These are phyloP conservation scores for Scalesia atractyloides DNA, from an alignment of 129 eudicot genomes.

Conservation along the genomic window DNA sequence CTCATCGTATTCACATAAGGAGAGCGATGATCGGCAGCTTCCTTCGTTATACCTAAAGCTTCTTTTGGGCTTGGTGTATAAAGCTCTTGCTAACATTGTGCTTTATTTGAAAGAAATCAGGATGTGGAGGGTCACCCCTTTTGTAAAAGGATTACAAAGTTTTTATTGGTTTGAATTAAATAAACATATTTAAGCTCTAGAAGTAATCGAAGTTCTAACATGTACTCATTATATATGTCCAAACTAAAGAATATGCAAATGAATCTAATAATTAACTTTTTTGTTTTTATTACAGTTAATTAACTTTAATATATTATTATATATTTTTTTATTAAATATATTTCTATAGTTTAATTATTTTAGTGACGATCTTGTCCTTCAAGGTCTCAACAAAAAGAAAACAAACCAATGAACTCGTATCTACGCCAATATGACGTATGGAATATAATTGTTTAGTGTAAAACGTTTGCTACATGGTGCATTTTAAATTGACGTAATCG, in stretches of 20 bases:
- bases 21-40: conserved; percentile 43
- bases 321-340: not conserved
- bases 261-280: conserved; percentile 12
- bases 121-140: conserved; percentile 22
- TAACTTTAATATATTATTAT: not conserved
- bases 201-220: conserved; percentile 9
- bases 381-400: not conserved
- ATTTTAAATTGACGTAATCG: not conserved
- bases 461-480: too few species aligned
- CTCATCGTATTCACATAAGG: conserved; percentile 55
- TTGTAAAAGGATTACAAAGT: conserved; percentile 8
- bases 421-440: not conserved
- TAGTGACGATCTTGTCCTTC: not conserved
- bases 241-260: conserved; percentile 29
- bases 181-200: conserved; percentile 10
- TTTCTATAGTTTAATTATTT: not conserved
- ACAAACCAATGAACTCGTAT: not conserved
- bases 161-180: conserved; percentile 29
- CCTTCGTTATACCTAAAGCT: conserved; percentile 36
- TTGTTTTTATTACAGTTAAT: too few species aligned
- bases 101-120: conserved; percentile 31
- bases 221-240: conserved; percentile 14
- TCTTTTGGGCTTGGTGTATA: conserved; percentile 36
- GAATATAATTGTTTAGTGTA: too few species aligned
- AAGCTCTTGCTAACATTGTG: conserved; percentile 38